These are phyloP conservation scores for Cryphonectria japonica DNA, from an alignment of 2,329 filamentous ascomycete genomes.

Conservation along the genomic window DNA sequence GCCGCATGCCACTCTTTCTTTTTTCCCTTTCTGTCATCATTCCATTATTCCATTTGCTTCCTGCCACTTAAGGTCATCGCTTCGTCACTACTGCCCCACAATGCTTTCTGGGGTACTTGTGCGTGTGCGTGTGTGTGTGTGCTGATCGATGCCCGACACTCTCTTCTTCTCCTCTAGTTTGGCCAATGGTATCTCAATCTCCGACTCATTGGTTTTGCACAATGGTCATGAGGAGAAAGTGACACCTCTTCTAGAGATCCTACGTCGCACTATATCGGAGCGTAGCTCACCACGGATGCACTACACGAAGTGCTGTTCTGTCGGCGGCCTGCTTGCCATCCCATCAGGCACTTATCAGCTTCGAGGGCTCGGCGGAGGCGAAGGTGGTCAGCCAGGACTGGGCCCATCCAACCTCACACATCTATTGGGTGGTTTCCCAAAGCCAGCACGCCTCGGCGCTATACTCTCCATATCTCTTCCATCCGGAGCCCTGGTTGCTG, in stretches of 20 bases:
- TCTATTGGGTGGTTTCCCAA: not conserved
- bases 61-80: not conserved
- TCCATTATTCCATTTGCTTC: no score
- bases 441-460: not conserved
- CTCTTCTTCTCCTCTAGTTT: not conserved
- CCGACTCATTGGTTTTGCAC: not conserved
- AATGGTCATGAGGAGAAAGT: not conserved
- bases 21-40: not conserved
- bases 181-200: not conserved
- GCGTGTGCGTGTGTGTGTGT: not conserved
- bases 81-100: not conserved
- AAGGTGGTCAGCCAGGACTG: conserved; percentile 3
- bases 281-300: not conserved
- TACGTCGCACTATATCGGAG: not conserved
- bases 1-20: not conserved
- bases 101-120: not conserved
- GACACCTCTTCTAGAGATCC: not conserved
- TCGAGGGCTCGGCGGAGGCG: not conserved
- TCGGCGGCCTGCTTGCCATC: not conserved
- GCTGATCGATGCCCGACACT: not conserved
- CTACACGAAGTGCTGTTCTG: not conserved
- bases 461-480: not conserved
- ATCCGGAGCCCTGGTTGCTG: not conserved
- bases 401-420: not conserved
- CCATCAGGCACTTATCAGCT: conserved; percentile 2